Percentiles rank a stretch among this genome's conserved stretches.
Evolutionary conservation across 2,329 filamentous ascomycete species (phyloP).

Genomic region (Ophiostoma sp.): DNA sequence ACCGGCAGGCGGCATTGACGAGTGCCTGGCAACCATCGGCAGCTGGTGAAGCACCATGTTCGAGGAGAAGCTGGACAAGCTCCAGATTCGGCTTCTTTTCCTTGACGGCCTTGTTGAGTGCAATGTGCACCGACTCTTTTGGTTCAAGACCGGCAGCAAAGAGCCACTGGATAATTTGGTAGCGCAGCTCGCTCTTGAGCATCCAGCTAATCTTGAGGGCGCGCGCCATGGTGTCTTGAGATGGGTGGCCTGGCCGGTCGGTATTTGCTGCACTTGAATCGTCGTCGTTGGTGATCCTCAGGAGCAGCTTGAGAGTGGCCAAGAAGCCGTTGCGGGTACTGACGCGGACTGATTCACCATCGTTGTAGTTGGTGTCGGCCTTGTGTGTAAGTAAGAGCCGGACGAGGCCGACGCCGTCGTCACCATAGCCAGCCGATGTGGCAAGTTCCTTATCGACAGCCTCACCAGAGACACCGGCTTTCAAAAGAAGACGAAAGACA

Average conservation of each 20-base stretch:
- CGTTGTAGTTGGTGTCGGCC: constrained; percentile 56
- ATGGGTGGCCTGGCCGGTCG: constrained; percentile 46
- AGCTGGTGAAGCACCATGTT: constrained; percentile 53
- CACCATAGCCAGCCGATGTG: constrained; percentile 53
- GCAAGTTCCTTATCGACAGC: constrained; percentile 55
- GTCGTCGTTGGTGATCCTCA: constrained; percentile 44
- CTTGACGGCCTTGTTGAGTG: constrained; percentile 53
- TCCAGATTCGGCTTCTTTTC: constrained; percentile 51
- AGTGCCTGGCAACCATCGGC: constrained; percentile 55
- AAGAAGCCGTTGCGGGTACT: constrained; percentile 54
- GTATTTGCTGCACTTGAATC: constrained; percentile 25
- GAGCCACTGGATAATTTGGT: constrained; percentile 51
- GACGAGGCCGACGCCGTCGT: constrained; percentile 50
- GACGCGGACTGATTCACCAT: constrained; percentile 57
- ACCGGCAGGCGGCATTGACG: constrained; percentile 48
- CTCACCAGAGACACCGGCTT: constrained; percentile 52
- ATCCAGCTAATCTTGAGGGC: constrained; percentile 57
- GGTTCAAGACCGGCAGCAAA: constrained; percentile 52
- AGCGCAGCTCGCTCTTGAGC: constrained; percentile 50
- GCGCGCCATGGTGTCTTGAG: constrained; percentile 48
- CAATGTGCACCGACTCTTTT: constrained; percentile 52
- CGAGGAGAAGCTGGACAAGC: constrained; percentile 50
- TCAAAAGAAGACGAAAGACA: constrained; percentile 53
- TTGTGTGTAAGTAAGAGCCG: constrained; percentile 53
- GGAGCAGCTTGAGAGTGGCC: constrained; percentile 51